Percentiles rank a stretch among this genome's conserved stretches.
phyloP scores from a whole-genome alignment of 495 filamentous ascomycete genomes.

The Penicillium ucsense region DNA sequence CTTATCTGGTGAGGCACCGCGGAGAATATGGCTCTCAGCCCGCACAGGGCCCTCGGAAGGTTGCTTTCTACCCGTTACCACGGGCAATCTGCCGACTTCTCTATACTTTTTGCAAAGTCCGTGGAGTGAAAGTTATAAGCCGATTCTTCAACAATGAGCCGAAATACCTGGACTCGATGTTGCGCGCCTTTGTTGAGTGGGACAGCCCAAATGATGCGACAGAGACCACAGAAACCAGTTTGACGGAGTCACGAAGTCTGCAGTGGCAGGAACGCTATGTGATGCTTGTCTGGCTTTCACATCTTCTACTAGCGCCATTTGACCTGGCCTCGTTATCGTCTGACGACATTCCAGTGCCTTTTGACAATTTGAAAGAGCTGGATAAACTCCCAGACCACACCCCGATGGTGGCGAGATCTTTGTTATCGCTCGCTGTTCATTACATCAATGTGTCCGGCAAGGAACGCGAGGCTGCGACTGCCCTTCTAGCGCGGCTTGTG shows the following conservation, averaged over 20 bases:
- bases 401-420: constrained; percentile 59
- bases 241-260: constrained; percentile 22
- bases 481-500: constrained; percentile 70
- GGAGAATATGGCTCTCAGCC: constrained; percentile 26
- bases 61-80: constrained; percentile 44
- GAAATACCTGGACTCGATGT: constrained; percentile 66
- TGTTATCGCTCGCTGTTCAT: constrained; percentile 58
- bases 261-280: constrained; percentile 85
- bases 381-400: constrained; percentile 29
- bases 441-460: constrained; percentile 71
- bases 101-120: constrained; percentile 88
- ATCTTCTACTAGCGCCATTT: constrained; percentile 87
- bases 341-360: constrained; percentile 27
- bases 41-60: constrained; percentile 20
- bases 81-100: constrained; percentile 67
- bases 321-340: constrained; percentile 80
- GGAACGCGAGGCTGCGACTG: constrained; percentile 75
- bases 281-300: constrained; percentile 84
- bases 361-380: constrained; percentile 15
- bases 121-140: constrained; percentile 84
- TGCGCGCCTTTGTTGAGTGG: constrained; percentile 54
- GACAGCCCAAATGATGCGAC: constrained; percentile 13
- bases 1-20: constrained; percentile 43
- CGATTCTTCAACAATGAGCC: constrained; percentile 86
- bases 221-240: constrained; percentile 1